Evolutionary conservation across 257 asterid species (phyloP).

Genomic region (Oldenlandia corymbosa): DNA sequence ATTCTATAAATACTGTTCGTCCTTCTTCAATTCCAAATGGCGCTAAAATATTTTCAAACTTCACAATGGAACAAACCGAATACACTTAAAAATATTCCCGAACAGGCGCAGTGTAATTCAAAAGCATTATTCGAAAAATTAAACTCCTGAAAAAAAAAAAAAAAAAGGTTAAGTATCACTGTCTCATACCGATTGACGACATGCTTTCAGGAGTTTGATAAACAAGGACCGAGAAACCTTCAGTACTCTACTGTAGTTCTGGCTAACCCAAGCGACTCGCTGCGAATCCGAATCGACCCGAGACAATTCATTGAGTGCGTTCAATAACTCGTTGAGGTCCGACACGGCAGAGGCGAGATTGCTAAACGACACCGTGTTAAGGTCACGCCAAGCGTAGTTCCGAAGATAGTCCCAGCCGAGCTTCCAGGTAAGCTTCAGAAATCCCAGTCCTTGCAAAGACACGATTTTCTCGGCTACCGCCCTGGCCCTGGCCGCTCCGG

Average conservation of each 20-base stretch:
- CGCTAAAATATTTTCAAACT: too few relatives aligned
- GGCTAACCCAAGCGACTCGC: constrained; percentile 54
- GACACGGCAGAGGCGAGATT: constrained; percentile 34
- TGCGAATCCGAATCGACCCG: constrained; percentile 41
- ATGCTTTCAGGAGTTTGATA: constrained; percentile 38
- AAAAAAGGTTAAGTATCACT: background rate
- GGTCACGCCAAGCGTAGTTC: constrained; percentile 58
- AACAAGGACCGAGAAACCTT: constrained; percentile 43
- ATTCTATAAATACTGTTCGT: background rate
- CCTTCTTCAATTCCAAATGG: background rate
- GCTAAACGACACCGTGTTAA: constrained; percentile 30
- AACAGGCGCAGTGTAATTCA: too few relatives aligned
- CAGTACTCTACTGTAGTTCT: constrained; percentile 46
- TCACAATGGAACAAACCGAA: too few relatives aligned
- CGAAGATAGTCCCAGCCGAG: constrained; percentile 56
- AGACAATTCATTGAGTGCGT: constrained; percentile 37
- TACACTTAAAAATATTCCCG: too few relatives aligned
- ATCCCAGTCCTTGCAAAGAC: constrained; percentile 47
- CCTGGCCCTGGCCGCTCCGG: constrained; percentile 57
- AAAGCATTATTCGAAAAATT: too few relatives aligned
- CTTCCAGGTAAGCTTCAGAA: constrained; percentile 47
- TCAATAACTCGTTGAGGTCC: constrained; percentile 51
- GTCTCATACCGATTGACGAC: constrained; percentile 46
- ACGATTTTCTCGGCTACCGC: constrained; percentile 41
- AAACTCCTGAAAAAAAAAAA: background rate